phyloP scores from a whole-genome alignment of 352 stramenopile species.

The Pythium rhizo-oryzae region DNA sequence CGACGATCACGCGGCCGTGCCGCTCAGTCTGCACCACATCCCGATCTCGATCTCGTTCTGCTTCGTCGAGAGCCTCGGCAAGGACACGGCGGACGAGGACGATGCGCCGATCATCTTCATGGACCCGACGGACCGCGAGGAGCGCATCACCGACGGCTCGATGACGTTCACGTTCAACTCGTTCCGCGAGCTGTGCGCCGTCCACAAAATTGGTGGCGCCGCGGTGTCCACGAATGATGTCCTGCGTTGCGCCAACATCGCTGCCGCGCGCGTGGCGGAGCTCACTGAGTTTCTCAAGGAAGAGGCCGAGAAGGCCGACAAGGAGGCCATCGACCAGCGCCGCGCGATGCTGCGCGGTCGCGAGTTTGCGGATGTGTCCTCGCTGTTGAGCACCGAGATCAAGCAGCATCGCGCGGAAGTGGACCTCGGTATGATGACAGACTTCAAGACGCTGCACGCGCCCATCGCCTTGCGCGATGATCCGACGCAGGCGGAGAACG shows the following conservation, averaged over 20 bases:
- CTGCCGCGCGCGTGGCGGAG: constrained; percentile 74
- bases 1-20: constrained; percentile 90
- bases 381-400: constrained; percentile 30
- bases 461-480: constrained; percentile 76
- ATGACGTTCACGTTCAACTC: constrained; percentile 93
- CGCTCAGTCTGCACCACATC: constrained; percentile 95
- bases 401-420: constrained; percentile 49
- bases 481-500: constrained; percentile 50
- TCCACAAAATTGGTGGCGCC: constrained; percentile 90
- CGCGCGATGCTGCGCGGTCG: constrained; percentile 72
- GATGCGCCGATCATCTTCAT: constrained; percentile 76
- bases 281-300: constrained; percentile 80
- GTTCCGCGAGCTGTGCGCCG: constrained; percentile 89
- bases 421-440: constrained; percentile 83
- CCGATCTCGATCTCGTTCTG: constrained; percentile 96
- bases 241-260: constrained; percentile 76
- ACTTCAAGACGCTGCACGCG: constrained; percentile 76
- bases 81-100: constrained; percentile 29
- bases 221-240: constrained; percentile 67
- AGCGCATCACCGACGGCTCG: constrained; percentile 85
- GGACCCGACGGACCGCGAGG: constrained; percentile 90
- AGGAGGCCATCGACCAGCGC: constrained; percentile 59
- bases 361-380: constrained; percentile 71
- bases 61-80: constrained; percentile 54
- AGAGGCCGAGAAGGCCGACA: constrained; percentile 76